Conservation (phyloP, 2,329 filamentous ascomycete species). For the Gliomastix tumulicola region DNA sequence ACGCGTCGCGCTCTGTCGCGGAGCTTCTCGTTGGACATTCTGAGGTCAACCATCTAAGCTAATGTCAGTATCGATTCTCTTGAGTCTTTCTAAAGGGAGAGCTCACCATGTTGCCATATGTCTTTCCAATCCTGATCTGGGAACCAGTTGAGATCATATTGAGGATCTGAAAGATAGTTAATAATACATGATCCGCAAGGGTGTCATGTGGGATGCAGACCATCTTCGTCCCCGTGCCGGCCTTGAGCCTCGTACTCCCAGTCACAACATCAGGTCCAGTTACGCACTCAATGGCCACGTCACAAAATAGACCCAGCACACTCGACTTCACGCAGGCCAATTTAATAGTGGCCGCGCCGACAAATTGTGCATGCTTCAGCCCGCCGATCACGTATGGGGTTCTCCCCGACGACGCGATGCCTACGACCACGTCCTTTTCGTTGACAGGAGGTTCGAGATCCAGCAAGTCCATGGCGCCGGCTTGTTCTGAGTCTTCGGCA, state of each 20-base stretch:
- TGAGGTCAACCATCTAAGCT: constrained; percentile 15
- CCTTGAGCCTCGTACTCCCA: constrained; percentile 37
- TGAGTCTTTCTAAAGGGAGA: no score
- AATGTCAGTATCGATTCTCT: no score
- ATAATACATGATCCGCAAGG: background rate
- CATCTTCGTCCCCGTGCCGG: constrained; percentile 35
- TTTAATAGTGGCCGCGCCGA: constrained; percentile 27
- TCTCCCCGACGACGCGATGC: constrained; percentile 10
- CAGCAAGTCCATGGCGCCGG: constrained; percentile 5
- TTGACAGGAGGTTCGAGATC: constrained; percentile 3
- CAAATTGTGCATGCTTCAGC: constrained; percentile 19
- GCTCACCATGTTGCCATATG: constrained; percentile 8
- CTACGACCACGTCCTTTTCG: constrained; percentile 7
- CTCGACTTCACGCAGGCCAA: constrained; percentile 23
- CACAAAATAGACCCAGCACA: constrained; percentile 6
- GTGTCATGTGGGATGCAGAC: constrained; percentile 9
- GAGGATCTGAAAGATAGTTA: background rate
- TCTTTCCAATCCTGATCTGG: constrained; percentile 8
- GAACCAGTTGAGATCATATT: constrained; percentile 9
- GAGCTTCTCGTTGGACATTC: constrained; percentile 28
- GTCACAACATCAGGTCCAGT: constrained; percentile 34
- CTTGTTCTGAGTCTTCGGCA: constrained; percentile 8
- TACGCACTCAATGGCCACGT: constrained; percentile 24
- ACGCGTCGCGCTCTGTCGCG: constrained; percentile 12
- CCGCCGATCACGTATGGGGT: constrained; percentile 10